phyloP scores from a whole-genome alignment of 345 rosid genomes.

The Brassica cretica region DNA sequence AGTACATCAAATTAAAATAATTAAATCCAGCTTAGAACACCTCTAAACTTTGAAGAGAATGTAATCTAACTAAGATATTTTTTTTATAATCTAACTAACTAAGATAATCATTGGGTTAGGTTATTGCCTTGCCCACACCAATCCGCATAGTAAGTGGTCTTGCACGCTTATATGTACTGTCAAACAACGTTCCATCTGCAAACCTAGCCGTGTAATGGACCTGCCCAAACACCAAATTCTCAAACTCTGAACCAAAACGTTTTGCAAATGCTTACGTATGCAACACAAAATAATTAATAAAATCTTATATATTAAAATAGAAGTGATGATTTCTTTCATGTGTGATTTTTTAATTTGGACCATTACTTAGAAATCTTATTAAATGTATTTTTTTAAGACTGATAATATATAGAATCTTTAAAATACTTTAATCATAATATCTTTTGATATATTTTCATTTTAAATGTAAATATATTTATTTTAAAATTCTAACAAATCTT shows the following conservation, averaged over 20 bases:
- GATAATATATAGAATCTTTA: no score
- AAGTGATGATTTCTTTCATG: no score
- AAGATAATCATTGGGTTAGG: background rate
- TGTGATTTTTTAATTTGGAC: no score
- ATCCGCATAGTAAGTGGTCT: conserved; percentile 94
- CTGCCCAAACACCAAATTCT: conserved; percentile 40
- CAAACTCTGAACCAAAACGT: background rate
- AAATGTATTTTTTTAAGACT: no score
- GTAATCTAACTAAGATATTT: background rate
- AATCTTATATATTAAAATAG: no score
- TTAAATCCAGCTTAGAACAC: background rate
- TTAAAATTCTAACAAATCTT: no score
- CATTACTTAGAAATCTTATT: no score
- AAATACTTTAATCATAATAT: no score
- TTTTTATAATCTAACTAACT: background rate
- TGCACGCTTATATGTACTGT: conserved; percentile 90
- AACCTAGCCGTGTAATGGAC: conserved; percentile 92
- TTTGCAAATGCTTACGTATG: background rate
- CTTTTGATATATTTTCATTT: no score
- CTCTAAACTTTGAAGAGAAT: background rate
- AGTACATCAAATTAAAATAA: background rate
- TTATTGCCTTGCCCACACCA: conserved; percentile 82
- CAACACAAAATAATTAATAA: background rate
- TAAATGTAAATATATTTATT: no score
- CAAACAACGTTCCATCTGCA: conserved; percentile 84